Base-by-base conservation (phyloP, 139 green algal genomes). In the Picochlorum sp. region DNA sequence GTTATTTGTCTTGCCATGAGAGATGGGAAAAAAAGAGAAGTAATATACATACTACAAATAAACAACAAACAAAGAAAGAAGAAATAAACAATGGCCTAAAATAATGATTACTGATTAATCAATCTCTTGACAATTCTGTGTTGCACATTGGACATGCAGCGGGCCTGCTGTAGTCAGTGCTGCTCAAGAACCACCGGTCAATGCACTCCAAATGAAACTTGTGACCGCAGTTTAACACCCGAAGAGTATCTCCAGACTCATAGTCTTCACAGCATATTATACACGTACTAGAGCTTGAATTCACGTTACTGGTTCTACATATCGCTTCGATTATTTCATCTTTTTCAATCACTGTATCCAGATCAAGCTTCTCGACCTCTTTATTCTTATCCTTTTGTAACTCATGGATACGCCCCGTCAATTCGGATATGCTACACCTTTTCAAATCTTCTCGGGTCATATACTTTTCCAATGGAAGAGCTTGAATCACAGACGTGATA, bases 141-240 rank as follows among this genome's bases (percentile, higher is more conserved):
- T 78, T 83, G 70, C 79, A 86, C 7, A 82, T 63, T 30, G 79
- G 79, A 39, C 79, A 86, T 1, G 75, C 72, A 0, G 75, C 59
- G 5, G 51, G 39, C 8, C 78, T 63, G 6, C 49, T 59, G 55
- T 76, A 87, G 28, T 87, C 80, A 9, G 73, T 77, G 4, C 47
- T 47, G 20, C 29, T 59, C 6, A 87, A 59, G 16, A 82, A 61
- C 80, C 80, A 87, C 22, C 55, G 50, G 56, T 87, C 79, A 28
- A 87, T 57, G 47, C 80, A 87, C 61, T 83, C 79, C 24, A 81
- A 41, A 59, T 85, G 78, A 60, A 74, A 85, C 4, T 59, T 39
- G 61, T 85, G 78, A 18, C 49, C 45, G 63, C 80, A 86, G 5
- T 14, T 64, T 53, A 87, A 58, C 47, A 70, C 57, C 1, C 78